phyloP scores from a whole-genome alignment of 345 rosid species.

The Populus alba region DNA sequence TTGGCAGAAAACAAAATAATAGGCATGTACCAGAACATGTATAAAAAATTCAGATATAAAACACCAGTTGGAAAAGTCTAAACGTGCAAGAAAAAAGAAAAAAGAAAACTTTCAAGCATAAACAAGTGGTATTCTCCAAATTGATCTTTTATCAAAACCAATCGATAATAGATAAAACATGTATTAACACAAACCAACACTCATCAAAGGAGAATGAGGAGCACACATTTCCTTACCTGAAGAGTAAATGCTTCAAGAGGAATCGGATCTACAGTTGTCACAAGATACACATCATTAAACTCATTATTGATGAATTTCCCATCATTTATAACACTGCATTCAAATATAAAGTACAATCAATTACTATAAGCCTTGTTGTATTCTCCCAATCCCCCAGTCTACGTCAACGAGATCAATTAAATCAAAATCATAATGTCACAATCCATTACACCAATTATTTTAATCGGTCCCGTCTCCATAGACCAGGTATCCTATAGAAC shows the following conservation, averaged over 20 bases:
- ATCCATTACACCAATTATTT: neutral
- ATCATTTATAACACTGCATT: conserved; percentile 66
- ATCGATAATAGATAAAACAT: too few relatives aligned
- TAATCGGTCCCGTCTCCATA: neutral
- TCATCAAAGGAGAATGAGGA: too few relatives aligned
- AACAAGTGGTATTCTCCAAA: too few relatives aligned
- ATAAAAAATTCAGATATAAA: neutral
- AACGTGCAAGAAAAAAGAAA: neutral
- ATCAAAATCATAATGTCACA: too few relatives aligned
- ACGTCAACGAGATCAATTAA: too few relatives aligned
- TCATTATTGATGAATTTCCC: conserved; percentile 88
- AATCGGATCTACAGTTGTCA: conserved; percentile 73
- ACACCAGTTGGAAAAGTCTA: neutral
- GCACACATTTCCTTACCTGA: conserved; percentile 55
- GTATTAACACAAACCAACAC: too few relatives aligned
- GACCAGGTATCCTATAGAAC: neutral
- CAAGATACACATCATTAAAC: conserved; percentile 80
- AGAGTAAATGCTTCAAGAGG: conserved; percentile 88
- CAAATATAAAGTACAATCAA: conserved; percentile 10
- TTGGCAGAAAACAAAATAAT: neutral
- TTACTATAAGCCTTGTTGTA: neutral
- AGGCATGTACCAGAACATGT: neutral
- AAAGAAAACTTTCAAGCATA: neutral
- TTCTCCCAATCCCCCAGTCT: too few relatives aligned
- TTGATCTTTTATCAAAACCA: too few relatives aligned